Percentiles rank a stretch among this genome's conserved stretches.
These are phyloP conservation scores for Ceratocystis cacaofunesta DNA, from an alignment of 2,329 filamentous ascomycete genomes.

Conservation along the genomic window DNA sequence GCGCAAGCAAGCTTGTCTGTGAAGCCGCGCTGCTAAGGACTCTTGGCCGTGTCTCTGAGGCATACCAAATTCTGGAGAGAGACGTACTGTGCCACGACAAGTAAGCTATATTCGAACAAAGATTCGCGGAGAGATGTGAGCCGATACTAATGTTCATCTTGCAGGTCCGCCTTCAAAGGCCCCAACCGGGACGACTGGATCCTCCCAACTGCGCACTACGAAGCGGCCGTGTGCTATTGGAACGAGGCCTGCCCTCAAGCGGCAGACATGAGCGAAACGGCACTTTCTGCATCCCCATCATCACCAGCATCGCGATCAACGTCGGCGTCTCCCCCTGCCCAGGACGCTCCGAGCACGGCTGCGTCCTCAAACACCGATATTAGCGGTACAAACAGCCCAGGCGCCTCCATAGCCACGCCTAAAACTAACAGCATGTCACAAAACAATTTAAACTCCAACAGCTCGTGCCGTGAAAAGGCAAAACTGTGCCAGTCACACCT, in stretches of 20 bases:
- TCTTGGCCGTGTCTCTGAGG: conserved; percentile 46
- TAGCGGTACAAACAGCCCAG: background rate
- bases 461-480: conserved; percentile 34
- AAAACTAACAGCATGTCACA: background rate
- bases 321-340: background rate
- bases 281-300: background rate
- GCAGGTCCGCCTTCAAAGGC: conserved; percentile 41
- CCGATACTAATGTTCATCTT: conserved; percentile 13
- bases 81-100: conserved; percentile 51
- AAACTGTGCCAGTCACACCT: conserved; percentile 50
- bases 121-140: background rate
- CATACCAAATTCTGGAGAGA: conserved; percentile 47
- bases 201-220: conserved; percentile 64
- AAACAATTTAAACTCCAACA: conserved; percentile 21
- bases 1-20: conserved; percentile 50
- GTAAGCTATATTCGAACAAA: conserved; percentile 26
- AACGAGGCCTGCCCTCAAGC: conserved; percentile 39
- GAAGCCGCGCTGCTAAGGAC: conserved; percentile 51
- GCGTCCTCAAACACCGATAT: background rate
- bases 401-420: background rate
- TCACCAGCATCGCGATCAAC: background rate
- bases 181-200: conserved; percentile 53
- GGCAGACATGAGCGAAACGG: conserved; percentile 18
- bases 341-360: background rate
- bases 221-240: conserved; percentile 74